A percentile compares a stretch with the other conserved stretches of the same genome.
These are phyloP conservation scores for Aspergillus melleus DNA, from an alignment of 2,329 filamentous ascomycete species.

Conservation along the genomic window DNA sequence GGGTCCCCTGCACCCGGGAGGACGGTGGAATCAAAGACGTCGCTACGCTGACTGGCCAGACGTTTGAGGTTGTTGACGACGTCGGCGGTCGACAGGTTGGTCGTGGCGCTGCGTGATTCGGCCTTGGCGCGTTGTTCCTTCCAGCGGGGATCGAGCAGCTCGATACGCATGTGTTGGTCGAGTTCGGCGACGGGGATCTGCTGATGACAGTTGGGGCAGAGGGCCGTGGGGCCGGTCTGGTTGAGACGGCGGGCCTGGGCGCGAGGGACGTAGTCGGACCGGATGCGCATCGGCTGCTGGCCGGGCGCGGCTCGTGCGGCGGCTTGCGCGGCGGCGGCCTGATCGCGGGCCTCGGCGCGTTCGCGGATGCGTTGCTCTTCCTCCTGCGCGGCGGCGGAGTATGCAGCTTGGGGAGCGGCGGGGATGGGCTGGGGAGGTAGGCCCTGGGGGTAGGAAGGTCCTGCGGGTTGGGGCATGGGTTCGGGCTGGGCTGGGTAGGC, in stretches of 20 bases:
- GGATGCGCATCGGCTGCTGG: conserved; percentile 75
- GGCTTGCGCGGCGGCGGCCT: conserved; percentile 75
- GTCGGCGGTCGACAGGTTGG: conserved; percentile 81
- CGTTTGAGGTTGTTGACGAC: conserved; percentile 94
- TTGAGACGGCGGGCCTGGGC: conserved; percentile 72
- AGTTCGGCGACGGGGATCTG: conserved; percentile 84
- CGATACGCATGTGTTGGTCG: conserved; percentile 91
- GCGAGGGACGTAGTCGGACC: conserved; percentile 86
- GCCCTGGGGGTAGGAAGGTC: conserved; percentile 33
- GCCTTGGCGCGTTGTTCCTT: conserved; percentile 92
- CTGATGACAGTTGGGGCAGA: conserved; percentile 93
- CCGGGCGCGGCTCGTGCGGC: conserved; percentile 66
- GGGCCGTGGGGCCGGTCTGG: conserved; percentile 60
- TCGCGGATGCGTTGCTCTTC: conserved; percentile 65
- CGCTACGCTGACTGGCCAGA: conserved; percentile 82
- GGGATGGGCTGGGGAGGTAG: conserved; percentile 35
- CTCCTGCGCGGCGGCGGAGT: conserved; percentile 46
- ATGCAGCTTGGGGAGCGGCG: conserved; percentile 19
- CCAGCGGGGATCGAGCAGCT: conserved; percentile 90
- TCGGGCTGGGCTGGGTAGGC: conserved; percentile 45
- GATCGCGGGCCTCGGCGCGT: conserved; percentile 52
- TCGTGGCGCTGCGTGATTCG: conserved; percentile 78
- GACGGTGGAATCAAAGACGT: conserved; percentile 71
- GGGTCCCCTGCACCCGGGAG: conserved; percentile 61
- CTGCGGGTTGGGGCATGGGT: conserved; percentile 34